Evolutionary conservation across 2,329 filamentous ascomycete species (phyloP), one percentile per base, ranked within the genome.

Genomic region (Pseudogymnoascus sp.): DNA sequence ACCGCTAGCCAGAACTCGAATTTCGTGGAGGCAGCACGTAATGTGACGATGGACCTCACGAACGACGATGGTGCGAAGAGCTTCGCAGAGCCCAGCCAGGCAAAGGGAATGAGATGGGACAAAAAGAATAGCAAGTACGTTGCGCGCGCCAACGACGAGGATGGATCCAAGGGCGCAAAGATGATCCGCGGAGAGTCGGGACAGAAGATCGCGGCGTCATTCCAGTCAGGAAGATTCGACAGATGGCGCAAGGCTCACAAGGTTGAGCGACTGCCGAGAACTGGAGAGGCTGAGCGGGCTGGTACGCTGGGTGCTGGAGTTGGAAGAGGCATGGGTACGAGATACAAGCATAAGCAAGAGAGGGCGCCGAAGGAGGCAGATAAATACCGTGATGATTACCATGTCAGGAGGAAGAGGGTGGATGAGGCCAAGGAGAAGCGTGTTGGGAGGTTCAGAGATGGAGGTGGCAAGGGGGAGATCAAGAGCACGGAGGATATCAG

Each of bases 61-160:
- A 92, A 92, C 73, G 95, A 99, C 76, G 95, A 97, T 69, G 84
- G 84, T 10, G 85, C 85, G 69, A 90, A 90, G 73, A 83, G 85
- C 1, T 96, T 97, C 74, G 92, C 86, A 66, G 86, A 90, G 70
- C 86, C 91, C 2, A 84, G 87, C 57, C 88, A 87, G 70, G 78
- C 87, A 60, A 84, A 87, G 68, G 81, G 84, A 57, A 88, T 96
- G 87, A 88, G 95, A 68, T 99, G 95, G 95, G 95, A 99, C 79
- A 93, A 96, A 80, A 96, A 96, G 76, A 85, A 87, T 72, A 96
- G 90, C 78, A 97, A 97, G 78, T 99, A 97, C 78, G 93, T 99
- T 36, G 82, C 90, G 11, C 86, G 90, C 36, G 87, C 87, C 70
- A 97, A 99, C 80, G 95, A 99, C 77, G 90, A 96, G 70, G 96